These are phyloP conservation scores for Talaromyces verruculosus DNA, from an alignment of 2,329 filamentous ascomycete genomes.

Conservation along the genomic window DNA sequence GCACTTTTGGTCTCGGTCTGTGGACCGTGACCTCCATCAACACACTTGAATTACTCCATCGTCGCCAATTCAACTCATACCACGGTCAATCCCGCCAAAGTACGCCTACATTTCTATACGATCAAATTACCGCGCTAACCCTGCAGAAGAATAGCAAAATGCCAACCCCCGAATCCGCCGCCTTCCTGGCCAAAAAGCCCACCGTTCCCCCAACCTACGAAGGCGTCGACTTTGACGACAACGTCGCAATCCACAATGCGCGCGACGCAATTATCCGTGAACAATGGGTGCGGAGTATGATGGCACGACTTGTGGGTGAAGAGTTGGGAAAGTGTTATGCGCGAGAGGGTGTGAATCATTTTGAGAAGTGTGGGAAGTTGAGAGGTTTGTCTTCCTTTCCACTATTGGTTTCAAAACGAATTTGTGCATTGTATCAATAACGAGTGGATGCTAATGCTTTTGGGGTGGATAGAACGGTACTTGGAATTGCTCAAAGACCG, in stretches of 20 bases:
- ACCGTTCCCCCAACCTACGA: conserved; percentile 65
- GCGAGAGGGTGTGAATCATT: conserved; percentile 64
- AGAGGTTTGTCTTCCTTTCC: conserved; percentile 50
- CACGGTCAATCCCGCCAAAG: background rate
- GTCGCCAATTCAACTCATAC: background rate
- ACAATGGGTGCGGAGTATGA: conserved; percentile 69
- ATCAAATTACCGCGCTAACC: background rate
- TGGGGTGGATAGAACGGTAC: conserved; percentile 57
- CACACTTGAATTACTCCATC: conserved; percentile 11
- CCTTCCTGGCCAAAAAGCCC: conserved; percentile 65
- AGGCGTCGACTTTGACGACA: conserved; percentile 67
- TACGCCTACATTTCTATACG: background rate
- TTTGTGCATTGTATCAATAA: no score
- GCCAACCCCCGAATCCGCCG: conserved; percentile 64
- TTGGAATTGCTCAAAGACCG: conserved; percentile 63
- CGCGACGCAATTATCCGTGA: conserved; percentile 66
- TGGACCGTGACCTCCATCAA: background rate
- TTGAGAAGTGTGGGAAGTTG: conserved; percentile 66
- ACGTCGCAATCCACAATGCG: conserved; percentile 61
- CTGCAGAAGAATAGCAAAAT: conserved; percentile 43
- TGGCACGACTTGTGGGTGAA: conserved; percentile 64
- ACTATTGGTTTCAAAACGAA: no score
- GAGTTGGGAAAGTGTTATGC: conserved; percentile 68
- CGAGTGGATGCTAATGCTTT: background rate
- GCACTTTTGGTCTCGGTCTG: background rate